phyloP scores from a whole-genome alignment of 2,329 filamentous ascomycete species.

The Trichoderma hamatum region DNA sequence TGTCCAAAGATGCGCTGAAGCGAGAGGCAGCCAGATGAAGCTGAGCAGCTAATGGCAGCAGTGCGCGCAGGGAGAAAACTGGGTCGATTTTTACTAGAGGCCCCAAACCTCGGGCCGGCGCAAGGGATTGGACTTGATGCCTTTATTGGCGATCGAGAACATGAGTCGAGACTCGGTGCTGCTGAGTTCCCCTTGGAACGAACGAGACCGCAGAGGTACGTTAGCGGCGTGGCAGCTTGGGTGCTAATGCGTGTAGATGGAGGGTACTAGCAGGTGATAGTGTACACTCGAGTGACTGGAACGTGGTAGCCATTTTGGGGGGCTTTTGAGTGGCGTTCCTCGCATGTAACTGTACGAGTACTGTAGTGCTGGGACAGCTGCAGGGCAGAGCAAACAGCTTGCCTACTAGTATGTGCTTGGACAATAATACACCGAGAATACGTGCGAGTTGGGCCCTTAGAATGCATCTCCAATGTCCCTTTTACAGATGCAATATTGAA shows the following conservation, averaged over 20 bases:
- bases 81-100: neutral
- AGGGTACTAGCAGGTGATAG: neutral
- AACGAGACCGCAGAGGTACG: conserved; percentile 8
- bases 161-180: neutral
- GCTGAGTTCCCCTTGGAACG: neutral
- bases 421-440: neutral
- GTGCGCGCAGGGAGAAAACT: neutral
- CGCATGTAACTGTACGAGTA: neutral
- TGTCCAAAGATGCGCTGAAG: neutral
- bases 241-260: conserved; percentile 5
- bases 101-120: neutral
- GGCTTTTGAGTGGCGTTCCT: neutral
- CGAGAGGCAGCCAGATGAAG: neutral
- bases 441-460: neutral
- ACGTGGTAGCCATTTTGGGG: neutral
- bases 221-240: neutral
- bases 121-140: neutral
- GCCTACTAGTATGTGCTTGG: neutral
- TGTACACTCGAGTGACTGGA: neutral
- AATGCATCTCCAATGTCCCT: neutral
- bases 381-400: neutral
- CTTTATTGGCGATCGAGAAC: neutral
- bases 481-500: neutral
- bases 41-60: neutral
- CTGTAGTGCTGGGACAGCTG: neutral